A percentile compares a stretch with the other conserved stretches of the same genome.
Evolutionary conservation across 1,284 basidiomycete species (phyloP).

Genomic region (Ustilago hordei): DNA sequence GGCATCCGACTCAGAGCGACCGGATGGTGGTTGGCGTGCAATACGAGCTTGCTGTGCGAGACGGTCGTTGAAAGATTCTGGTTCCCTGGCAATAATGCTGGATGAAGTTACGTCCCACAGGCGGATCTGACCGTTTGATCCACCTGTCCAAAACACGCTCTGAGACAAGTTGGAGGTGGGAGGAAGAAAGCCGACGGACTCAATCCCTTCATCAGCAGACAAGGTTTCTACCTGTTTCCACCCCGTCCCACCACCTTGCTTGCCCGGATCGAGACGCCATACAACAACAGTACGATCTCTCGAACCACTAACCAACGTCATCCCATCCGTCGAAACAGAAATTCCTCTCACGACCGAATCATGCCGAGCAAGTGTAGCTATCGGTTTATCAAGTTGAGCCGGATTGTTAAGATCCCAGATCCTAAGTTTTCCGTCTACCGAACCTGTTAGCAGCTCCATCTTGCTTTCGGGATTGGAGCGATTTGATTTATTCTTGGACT

Average conservation of each 20-base stretch:
- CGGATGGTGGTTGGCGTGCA: slow-evolving; percentile 6
- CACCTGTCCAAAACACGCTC: slow-evolving; percentile 59
- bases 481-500: slow-evolving; percentile 25
- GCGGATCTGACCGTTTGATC: slow-evolving; percentile 54
- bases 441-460: slow-evolving; percentile 88
- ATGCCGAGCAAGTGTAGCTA: slow-evolving; percentile 55
- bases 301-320: slow-evolving; percentile 52
- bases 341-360: slow-evolving; percentile 66
- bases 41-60: slow-evolving; percentile 16
- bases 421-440: slow-evolving; percentile 72
- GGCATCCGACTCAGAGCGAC: slow-evolving; percentile 18
- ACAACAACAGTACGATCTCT: slow-evolving; percentile 62
- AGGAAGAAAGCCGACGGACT: slow-evolving; percentile 58
- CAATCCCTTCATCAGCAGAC: slow-evolving; percentile 62
- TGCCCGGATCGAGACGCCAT: slow-evolving; percentile 38
- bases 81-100: slow-evolving; percentile 40
- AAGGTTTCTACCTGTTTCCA: slow-evolving; percentile 63
- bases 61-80: slow-evolving; percentile 31
- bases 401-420: slow-evolving; percentile 65
- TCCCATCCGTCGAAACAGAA: slow-evolving; percentile 53
- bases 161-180: slow-evolving; percentile 74
- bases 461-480: slow-evolving; percentile 56
- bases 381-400: slow-evolving; percentile 49
- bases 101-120: slow-evolving; percentile 54
- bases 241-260: background rate